Conservation (phyloP, 768 basidiomycete species). For the Russula abietina region DNA sequence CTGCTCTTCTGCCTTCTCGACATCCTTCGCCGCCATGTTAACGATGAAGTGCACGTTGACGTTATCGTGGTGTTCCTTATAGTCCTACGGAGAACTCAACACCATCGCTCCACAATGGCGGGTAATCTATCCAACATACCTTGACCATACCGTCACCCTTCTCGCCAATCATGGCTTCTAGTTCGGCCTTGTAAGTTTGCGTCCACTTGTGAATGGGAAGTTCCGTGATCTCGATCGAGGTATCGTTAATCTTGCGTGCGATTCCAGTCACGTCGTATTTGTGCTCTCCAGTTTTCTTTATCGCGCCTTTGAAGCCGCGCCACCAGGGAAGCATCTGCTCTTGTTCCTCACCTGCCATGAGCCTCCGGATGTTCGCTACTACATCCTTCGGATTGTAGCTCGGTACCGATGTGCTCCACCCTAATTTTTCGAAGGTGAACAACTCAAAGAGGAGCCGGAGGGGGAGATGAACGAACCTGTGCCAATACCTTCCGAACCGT, state of each 20-base stretch:
- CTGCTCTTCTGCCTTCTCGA: slow-evolving; percentile 84
- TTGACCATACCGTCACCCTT: slow-evolving; percentile 80
- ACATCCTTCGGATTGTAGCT: slow-evolving; percentile 91
- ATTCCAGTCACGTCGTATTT: slow-evolving; percentile 80
- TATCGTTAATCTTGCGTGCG: slow-evolving; percentile 69
- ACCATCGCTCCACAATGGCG: background rate
- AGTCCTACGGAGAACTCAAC: slow-evolving; percentile 57
- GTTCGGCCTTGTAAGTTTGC: slow-evolving; percentile 81
- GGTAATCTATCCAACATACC: slow-evolving; percentile 36
- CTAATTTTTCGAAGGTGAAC: slow-evolving; percentile 35
- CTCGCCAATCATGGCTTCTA: slow-evolving; percentile 84
- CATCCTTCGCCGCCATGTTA: slow-evolving; percentile 69
- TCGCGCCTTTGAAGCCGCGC: slow-evolving; percentile 88
- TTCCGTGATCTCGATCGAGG: slow-evolving; percentile 93
- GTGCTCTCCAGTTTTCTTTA: slow-evolving; percentile 75
- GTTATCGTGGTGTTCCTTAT: slow-evolving; percentile 94
- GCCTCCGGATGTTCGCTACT: slow-evolving; percentile 75
- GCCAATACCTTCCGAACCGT: slow-evolving; percentile 96
- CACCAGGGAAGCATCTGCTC: slow-evolving; percentile 94
- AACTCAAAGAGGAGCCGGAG: background rate
- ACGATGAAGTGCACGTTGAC: slow-evolving; percentile 85
- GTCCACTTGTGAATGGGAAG: slow-evolving; percentile 96
- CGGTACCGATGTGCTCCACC: slow-evolving; percentile 93
- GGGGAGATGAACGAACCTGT: slow-evolving; percentile 54
- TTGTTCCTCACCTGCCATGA: slow-evolving; percentile 81